phyloP scores from a whole-genome alignment of 2,329 filamentous ascomycete species.

The Botryotinia calthae region DNA sequence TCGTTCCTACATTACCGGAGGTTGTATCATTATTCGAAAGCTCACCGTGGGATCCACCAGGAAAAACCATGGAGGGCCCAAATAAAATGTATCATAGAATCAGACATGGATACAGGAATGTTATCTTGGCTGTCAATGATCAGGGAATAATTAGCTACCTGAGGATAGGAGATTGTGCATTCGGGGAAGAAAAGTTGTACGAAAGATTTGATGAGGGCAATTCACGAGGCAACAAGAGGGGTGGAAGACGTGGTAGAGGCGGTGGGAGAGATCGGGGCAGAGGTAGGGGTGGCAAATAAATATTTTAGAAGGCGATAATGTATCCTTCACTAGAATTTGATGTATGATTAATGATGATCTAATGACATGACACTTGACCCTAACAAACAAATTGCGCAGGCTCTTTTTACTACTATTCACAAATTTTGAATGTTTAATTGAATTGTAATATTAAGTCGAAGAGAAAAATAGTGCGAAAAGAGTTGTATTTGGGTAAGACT shows the following conservation, averaged over 20 bases:
- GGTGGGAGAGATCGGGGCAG: conserved; percentile 38
- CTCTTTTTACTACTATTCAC: background rate
- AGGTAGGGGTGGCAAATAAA: conserved; percentile 28
- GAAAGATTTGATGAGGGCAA: conserved; percentile 52
- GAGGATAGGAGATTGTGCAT: conserved; percentile 74
- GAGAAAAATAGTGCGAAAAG: background rate
- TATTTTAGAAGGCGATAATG: background rate
- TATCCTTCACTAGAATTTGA: background rate
- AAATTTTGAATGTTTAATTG: background rate
- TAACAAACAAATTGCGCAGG: background rate
- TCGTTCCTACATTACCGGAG: conserved; percentile 70
- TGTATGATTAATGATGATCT: background rate
- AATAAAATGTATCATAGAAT: conserved; percentile 70
- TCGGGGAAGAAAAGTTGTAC: conserved; percentile 71
- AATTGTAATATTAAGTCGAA: background rate
- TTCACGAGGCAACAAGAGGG: conserved; percentile 41
- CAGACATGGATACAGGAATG: conserved; percentile 80
- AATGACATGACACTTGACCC: background rate
- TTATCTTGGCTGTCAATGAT: conserved; percentile 85
- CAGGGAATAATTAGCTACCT: conserved; percentile 87
- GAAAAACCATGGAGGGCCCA: conserved; percentile 41
- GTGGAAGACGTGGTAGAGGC: conserved; percentile 42
- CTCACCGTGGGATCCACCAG: conserved; percentile 65
- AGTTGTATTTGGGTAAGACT: background rate
- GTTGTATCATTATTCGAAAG: conserved; percentile 69